phyloP scores from a whole-genome alignment of 192 early-diverging fungal species.

The Geranomyces variabilis region DNA sequence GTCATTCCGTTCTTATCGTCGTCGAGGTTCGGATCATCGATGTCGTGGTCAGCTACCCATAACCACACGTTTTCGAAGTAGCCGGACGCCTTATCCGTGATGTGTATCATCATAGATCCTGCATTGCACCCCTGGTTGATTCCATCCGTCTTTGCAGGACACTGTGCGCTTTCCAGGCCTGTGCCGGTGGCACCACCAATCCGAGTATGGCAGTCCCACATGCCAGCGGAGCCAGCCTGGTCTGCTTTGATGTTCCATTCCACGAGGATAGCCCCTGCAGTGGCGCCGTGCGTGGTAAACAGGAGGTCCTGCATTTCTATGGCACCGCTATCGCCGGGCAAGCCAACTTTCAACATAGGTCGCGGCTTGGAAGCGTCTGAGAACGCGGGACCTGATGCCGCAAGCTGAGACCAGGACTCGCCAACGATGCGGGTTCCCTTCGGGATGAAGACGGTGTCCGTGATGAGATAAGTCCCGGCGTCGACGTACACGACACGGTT shows the following conservation, averaged over 20 bases:
- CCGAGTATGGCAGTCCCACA: conserved; percentile 52
- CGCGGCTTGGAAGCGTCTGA: conserved; percentile 14
- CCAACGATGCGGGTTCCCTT: conserved; percentile 38
- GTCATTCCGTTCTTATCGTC: background rate
- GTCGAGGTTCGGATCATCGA: too few species aligned
- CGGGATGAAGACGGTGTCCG: conserved; percentile 41
- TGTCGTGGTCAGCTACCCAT: conserved; percentile 52
- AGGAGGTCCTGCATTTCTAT: conserved; percentile 43
- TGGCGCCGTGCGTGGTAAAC: conserved; percentile 23
- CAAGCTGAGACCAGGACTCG: conserved; percentile 45
- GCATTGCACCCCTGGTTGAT: conserved; percentile 31
- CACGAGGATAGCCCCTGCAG: conserved; percentile 45
- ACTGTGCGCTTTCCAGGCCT: conserved; percentile 27
- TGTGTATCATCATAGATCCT: conserved; percentile 30
- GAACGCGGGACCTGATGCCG: conserved; percentile 41
- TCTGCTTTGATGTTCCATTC: conserved; percentile 41
- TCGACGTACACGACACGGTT: conserved; percentile 43
- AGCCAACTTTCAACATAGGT: conserved; percentile 46
- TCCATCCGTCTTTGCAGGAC: background rate
- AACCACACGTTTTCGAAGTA: conserved; percentile 50
- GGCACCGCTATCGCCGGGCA: conserved; percentile 41
- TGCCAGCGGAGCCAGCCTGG: conserved; percentile 36
- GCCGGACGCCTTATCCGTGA: conserved; percentile 39
- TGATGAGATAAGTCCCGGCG: conserved; percentile 41
- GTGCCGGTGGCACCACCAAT: conserved; percentile 46